A percentile compares a stretch with the other conserved stretches of the same genome.
Conservation (phyloP, 169 alveolate genomes). For the Plasmodium vivax region DNA sequence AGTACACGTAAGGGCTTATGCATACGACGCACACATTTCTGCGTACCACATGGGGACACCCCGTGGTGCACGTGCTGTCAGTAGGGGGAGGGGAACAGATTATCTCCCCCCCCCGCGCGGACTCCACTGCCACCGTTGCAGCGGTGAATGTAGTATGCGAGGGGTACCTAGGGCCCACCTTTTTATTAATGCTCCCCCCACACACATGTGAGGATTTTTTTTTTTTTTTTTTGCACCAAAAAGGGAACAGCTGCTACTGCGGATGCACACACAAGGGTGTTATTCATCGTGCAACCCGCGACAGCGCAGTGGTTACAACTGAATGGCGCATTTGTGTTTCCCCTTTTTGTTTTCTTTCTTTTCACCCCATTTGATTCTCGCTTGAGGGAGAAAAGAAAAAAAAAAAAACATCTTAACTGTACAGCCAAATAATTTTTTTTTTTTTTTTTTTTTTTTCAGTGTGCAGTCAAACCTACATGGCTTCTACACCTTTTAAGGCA, state of each 20-base stretch:
- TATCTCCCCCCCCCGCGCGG: background rate
- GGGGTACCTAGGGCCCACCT: background rate
- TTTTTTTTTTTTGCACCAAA: background rate
- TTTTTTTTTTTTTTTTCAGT: conserved; percentile 33
- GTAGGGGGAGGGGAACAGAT: background rate
- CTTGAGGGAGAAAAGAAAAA: background rate
- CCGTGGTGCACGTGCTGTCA: background rate
- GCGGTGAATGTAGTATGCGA: background rate
- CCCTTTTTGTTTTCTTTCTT: background rate
- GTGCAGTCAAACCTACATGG: background rate
- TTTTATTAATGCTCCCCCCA: background rate
- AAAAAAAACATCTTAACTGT: background rate
- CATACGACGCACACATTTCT: background rate
- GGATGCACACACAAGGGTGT: background rate
- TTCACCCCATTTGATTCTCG: background rate
- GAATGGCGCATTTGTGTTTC: background rate
- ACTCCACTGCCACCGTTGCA: background rate
- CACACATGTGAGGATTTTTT: background rate
- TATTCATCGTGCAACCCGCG: background rate
- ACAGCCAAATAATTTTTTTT: background rate
- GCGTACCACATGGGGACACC: background rate
- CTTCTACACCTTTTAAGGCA: background rate
- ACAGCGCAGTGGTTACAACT: background rate
- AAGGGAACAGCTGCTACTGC: background rate
- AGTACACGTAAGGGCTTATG: background rate